Base-by-base conservation (phyloP, 2,329 filamentous ascomycete species). In the Venturia effusa region DNA sequence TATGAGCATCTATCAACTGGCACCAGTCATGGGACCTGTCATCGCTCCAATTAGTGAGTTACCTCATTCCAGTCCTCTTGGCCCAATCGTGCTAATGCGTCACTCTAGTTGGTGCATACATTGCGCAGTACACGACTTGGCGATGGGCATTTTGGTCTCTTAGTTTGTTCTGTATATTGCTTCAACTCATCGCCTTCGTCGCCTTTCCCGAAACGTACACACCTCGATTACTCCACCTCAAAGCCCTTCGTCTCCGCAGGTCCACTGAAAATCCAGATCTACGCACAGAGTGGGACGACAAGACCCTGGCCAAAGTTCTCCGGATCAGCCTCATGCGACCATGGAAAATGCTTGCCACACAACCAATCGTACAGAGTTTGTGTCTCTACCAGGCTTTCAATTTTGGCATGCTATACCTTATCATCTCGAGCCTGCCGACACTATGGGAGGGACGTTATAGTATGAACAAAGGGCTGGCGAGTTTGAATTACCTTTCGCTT, bases 101-200 rank as follows among this genome's bases (percentile, higher is more conserved):
- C 6, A 6, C 27, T 7, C 54, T 27, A 57, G 80, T 81, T 0
- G 86, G 86, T 13, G 86, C 83, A 0, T 88, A 85, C 70, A 84
- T 89, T 30, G 79, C 84, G 0, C 75, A 87, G 68, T 77, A 82
- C 67, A 83, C 80, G 6, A 84, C 81, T 0, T 91, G 88, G 88
- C 81, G 87, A 39, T 91, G 88, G 88, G 83, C 84, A 8, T 91
- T 90, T 75, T 89, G 83, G 74, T 79, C 83, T 0, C 87, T 85
- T 0, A 83, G 84, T 1, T 86, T 89, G 64, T 77, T 77, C 34
- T 84, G 85, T 64, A 86, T 79, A 1, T 65, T 83, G 15, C 81
- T 90, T 61, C 86, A 89, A 70, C 65, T 80, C 15, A 74, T 81
- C 10, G 87, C 87, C 6, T 72, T 89, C 60, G 81, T 86, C 71